Evolutionary conservation across 805 yeast species (phyloP).

Genomic region (Danielia oregonensis): DNA sequence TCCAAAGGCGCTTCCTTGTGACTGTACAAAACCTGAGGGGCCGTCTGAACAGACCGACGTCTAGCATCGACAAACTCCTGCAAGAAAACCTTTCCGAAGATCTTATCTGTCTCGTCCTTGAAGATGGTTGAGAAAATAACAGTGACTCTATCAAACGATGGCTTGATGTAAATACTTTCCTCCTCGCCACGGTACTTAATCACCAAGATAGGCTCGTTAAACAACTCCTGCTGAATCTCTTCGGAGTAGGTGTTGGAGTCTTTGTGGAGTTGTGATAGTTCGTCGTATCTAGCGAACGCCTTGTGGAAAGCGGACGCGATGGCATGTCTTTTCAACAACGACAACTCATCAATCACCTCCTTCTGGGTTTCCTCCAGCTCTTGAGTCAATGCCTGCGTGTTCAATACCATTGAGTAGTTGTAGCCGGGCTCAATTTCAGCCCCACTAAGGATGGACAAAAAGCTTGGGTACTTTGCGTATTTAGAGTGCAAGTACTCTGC

Average conservation of each 20-base stretch:
- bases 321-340: slow-evolving; percentile 78
- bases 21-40: slow-evolving; percentile 94
- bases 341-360: slow-evolving; percentile 57
- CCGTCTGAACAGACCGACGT: slow-evolving; percentile 91
- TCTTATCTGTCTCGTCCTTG: slow-evolving; percentile 94
- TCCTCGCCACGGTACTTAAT: slow-evolving; percentile 82
- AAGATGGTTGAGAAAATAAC: slow-evolving; percentile 92
- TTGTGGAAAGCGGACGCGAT: slow-evolving; percentile 90
- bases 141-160: slow-evolving; percentile 94
- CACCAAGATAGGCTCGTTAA: slow-evolving; percentile 56
- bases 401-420: slow-evolving; percentile 72
- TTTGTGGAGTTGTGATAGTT: slow-evolving; percentile 49
- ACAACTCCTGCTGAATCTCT: slow-evolving; percentile 40
- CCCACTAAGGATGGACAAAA: slow-evolving; percentile 27
- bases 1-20: slow-evolving; percentile 93
- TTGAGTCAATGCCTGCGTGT: slow-evolving; percentile 40
- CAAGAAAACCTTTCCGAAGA: slow-evolving; percentile 82
- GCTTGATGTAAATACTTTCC: slow-evolving; percentile 85
- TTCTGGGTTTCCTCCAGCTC: slow-evolving; percentile 44
- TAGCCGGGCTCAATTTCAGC: slow-evolving; percentile 68
- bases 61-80: slow-evolving; percentile 97
- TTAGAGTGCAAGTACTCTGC: slow-evolving; percentile 48
- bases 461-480: slow-evolving; percentile 39
- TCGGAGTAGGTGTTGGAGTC: slow-evolving; percentile 41
- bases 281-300: slow-evolving; percentile 79